Conservation (phyloP, 371 early-diverging fungal species). For the Mucor irregularis region DNA sequence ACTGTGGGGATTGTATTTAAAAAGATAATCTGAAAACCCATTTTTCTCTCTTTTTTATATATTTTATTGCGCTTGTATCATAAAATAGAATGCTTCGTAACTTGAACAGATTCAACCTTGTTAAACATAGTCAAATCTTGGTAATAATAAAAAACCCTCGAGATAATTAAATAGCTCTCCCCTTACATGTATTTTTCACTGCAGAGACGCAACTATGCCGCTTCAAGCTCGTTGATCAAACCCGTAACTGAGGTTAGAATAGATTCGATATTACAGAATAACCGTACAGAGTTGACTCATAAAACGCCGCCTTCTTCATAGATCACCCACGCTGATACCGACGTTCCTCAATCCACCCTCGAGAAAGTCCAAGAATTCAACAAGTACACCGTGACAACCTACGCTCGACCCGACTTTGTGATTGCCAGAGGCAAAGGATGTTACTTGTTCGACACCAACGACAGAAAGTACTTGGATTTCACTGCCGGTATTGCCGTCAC, state of each 20-base stretch:
- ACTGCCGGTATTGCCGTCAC: conserved; percentile 91
- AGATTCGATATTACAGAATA: neutral
- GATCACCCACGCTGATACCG: conserved; percentile 54
- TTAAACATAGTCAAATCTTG: conserved; percentile 2
- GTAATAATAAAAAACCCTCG: neutral
- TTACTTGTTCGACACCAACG: conserved; percentile 68
- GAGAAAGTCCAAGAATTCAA: conserved; percentile 43
- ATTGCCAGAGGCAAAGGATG: conserved; percentile 77
- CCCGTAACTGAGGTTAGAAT: conserved; percentile 19
- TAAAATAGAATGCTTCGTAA: conserved; percentile 1
- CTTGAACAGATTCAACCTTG: neutral
- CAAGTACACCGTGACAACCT: conserved; percentile 67
- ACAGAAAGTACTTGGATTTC: conserved; percentile 79
- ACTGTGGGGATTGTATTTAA: neutral
- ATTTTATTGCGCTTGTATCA: neutral
- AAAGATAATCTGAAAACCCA: neutral
- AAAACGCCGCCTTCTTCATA: conserved; percentile 8
- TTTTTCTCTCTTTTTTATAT: neutral
- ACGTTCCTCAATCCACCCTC: conserved; percentile 42
- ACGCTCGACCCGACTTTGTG: conserved; percentile 65
- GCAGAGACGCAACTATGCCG: conserved; percentile 19
- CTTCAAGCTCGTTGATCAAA: conserved; percentile 14
- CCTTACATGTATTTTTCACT: neutral
- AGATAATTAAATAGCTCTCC: neutral
- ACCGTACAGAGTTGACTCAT: neutral